Evolutionary conservation across 2,329 filamentous ascomycete genomes (phyloP), one percentile per base, ranked within the genome.

Genomic region (Apiospora aurea): DNA sequence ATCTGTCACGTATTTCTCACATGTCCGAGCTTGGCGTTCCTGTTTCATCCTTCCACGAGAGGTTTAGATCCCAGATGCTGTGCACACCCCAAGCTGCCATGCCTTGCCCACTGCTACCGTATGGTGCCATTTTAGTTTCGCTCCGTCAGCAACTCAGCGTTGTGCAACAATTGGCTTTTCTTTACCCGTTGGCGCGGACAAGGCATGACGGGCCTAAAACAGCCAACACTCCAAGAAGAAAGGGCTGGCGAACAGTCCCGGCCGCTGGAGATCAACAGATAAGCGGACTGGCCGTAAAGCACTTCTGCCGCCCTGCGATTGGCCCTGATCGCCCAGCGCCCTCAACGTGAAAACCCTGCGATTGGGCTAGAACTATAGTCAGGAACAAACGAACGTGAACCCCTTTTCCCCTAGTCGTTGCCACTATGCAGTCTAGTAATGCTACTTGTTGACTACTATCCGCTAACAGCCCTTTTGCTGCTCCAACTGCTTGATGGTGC

Each of bases 51-150:
- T 57, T 69, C 44, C 67, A 64, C 67, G 57, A 41, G 34, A 64
- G 57, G 57, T 41, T 64, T 64, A 64, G 34, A 64, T 64, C 57
- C 57, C 34, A 64, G 34, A 64, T 64, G 57, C 34, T 41, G 57
- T 41, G 57, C 29, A 61, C 24, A 61, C 26, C 21, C 29, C 29
- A 64, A 21, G 29, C 53, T 64, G 53, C 53, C 16, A 38, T 64
- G 57, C 34, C 57, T 18, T 38, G 57, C 21, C 57, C 57, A 29
- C 57, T 64, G 41, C 57, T 41, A 64, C 29, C 21, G 4, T 64
- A 64, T 70, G 69, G 71, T 51, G 53, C 68, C 71, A 64, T 70
- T 72, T 67, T 67, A 66, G 57, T 64, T 64, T 64, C 57, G 57
- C 57, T n/a, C 14, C 53, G 53, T 29, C 26, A 24, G 49, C 49